Evolutionary conservation across 306 rosid species (phyloP).

Genomic region (Inga leiocalycina): DNA sequence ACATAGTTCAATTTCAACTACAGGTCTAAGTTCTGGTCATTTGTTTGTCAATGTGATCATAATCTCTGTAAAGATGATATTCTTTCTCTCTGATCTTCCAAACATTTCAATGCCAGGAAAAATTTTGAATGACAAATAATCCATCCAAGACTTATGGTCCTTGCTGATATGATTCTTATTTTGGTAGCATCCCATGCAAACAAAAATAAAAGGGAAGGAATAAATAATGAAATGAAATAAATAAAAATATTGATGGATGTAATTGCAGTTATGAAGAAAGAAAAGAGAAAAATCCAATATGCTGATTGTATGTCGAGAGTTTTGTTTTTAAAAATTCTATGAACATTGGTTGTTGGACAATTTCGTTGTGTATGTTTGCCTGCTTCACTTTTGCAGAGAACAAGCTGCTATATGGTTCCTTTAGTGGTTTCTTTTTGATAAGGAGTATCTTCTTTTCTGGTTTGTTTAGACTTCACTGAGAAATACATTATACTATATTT

Average conservation of each 20-base stretch:
- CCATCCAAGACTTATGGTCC: not conserved
- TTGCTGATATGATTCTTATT: constrained; percentile 22
- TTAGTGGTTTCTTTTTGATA: not conserved
- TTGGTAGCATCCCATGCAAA: not conserved
- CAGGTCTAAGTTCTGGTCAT: constrained; percentile 58
- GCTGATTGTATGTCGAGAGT: not conserved
- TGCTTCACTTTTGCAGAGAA: not conserved
- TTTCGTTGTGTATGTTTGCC: not conserved
- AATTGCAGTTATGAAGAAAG: constrained; percentile 13
- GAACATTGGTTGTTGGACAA: not conserved
- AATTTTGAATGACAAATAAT: constrained; percentile 19
- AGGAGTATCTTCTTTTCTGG: not conserved
- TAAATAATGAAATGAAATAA: not conserved
- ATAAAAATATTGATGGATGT: not conserved
- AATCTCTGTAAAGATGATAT: constrained; percentile 2
- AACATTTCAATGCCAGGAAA: constrained; percentile 1
- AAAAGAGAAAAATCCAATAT: not conserved
- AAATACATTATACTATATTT: constrained; percentile 1
- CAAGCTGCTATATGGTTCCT: not conserved
- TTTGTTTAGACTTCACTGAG: not conserved
- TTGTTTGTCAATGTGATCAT: constrained; percentile 5
- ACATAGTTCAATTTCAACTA: constrained; percentile 70
- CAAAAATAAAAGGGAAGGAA: not conserved
- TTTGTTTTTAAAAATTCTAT: not conserved
- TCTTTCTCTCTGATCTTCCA: constrained; percentile 19